phyloP scores from a whole-genome alignment of 2,329 filamentous ascomycete species.

The Talaromyces atroroseus region DNA sequence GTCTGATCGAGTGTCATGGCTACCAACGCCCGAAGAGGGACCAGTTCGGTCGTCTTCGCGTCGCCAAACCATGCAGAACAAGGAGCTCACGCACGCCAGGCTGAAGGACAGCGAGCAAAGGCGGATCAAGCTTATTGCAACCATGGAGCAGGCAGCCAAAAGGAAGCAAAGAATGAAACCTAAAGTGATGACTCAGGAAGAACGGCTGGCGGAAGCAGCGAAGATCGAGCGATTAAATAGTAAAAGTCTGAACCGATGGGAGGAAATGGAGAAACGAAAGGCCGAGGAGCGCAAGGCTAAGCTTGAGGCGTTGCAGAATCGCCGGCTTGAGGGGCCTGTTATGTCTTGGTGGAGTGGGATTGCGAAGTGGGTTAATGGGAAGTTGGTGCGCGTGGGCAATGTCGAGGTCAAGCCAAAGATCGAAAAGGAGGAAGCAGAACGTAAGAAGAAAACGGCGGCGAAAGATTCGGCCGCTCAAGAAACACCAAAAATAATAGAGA shows the following conservation, averaged over 20 bases:
- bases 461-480: slow-evolving; percentile 12
- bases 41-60: slow-evolving; percentile 59
- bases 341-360: slow-evolving; percentile 93
- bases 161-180: slow-evolving; percentile 68
- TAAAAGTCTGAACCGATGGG: slow-evolving; percentile 89
- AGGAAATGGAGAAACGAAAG: slow-evolving; percentile 82
- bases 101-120: slow-evolving; percentile 46
- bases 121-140: slow-evolving; percentile 44
- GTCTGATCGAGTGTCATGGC: slow-evolving; percentile 65
- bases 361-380: slow-evolving; percentile 72
- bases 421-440: slow-evolving; percentile 46
- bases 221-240: slow-evolving; percentile 79
- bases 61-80: slow-evolving; percentile 60
- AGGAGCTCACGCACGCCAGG: slow-evolving; percentile 50
- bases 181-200: slow-evolving; percentile 77
- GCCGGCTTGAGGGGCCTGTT: slow-evolving; percentile 80
- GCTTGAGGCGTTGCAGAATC: slow-evolving; percentile 80
- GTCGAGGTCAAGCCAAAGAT: slow-evolving; percentile 42
- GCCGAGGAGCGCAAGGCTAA: slow-evolving; percentile 77
- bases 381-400: slow-evolving; percentile 65
- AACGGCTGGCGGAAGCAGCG: slow-evolving; percentile 76
- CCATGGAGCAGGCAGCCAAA: slow-evolving; percentile 58
- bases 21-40: slow-evolving; percentile 58
- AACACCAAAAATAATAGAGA: slow-evolving; percentile 18
- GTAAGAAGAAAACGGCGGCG: slow-evolving; percentile 28